phyloP scores from a whole-genome alignment of 176 grass and related monocot genomes.

The Thalia dealbata region DNA sequence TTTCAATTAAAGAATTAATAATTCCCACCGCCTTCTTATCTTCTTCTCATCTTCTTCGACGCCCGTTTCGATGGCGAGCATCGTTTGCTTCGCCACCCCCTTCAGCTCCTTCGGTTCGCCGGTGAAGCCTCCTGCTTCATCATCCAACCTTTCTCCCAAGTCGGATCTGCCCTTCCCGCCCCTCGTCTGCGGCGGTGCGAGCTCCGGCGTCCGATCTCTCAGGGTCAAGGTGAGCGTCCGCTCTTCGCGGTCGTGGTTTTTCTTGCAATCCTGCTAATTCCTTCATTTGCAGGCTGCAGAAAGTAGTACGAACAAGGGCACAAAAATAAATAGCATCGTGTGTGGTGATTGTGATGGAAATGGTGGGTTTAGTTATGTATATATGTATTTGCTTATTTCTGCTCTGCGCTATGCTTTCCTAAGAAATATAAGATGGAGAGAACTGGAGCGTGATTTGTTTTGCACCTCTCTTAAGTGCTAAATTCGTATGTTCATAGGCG shows the following conservation, averaged over 20 bases:
- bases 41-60: no score
- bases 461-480: no score
- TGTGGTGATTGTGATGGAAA: constrained; percentile 53
- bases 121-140: neutral
- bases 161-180: constrained; percentile 2
- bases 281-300: constrained; percentile 35
- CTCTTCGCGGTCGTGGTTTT: neutral
- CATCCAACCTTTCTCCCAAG: no score
- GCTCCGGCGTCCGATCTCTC: constrained; percentile 31
- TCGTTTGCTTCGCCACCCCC: neutral
- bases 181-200: constrained; percentile 20
- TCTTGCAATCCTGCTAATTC: neutral
- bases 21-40: no score
- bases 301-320: constrained; percentile 32
- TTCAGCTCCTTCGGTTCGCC: neutral
- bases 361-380: constrained; percentile 17
- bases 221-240: constrained; percentile 35
- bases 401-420: no score
- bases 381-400: no score
- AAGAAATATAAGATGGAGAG: no score
- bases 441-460: no score
- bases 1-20: no score
- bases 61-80: neutral
- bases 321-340: constrained; percentile 39
- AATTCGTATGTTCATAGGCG: no score